These are phyloP conservation scores for Podospora pseudoanserina DNA, from an alignment of 495 filamentous ascomycete species.

Conservation along the genomic window DNA sequence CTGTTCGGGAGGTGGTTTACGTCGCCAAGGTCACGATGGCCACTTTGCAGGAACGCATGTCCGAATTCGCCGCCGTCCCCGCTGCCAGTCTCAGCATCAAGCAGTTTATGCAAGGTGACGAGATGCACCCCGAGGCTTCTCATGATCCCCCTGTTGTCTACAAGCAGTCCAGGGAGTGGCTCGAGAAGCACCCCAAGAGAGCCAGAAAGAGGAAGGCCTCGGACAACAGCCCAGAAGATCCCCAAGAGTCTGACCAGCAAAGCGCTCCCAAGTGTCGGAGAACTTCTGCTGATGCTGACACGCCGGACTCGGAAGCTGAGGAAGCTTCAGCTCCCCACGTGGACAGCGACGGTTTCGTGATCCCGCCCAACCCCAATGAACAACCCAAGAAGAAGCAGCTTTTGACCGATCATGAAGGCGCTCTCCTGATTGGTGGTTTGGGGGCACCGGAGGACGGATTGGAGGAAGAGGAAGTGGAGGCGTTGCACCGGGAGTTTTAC, in stretches of 20 bases:
- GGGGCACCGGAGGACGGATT: slow-evolving; percentile 9
- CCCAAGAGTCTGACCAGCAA: slow-evolving; percentile 26
- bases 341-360: slow-evolving; percentile 33
- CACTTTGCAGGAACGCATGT: slow-evolving; percentile 82
- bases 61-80: slow-evolving; percentile 81
- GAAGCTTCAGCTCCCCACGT: slow-evolving; percentile 10
- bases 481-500: slow-evolving; percentile 34
- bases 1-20: slow-evolving; percentile 88
- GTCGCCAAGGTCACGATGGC: slow-evolving; percentile 90
- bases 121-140: slow-evolving; percentile 40
- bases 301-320: not conserved
- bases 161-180: slow-evolving; percentile 52
- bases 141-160: slow-evolving; percentile 83
- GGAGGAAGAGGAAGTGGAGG: slow-evolving; percentile 20
- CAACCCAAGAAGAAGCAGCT: not conserved
- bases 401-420: slow-evolving; percentile 8
- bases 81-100: slow-evolving; percentile 77
- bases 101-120: slow-evolving; percentile 70
- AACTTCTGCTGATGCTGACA: slow-evolving; percentile 8
- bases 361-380: slow-evolving; percentile 18
- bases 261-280: slow-evolving; percentile 17
- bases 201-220: slow-evolving; percentile 38
- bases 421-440: slow-evolving; percentile 17
- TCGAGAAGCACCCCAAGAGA: slow-evolving; percentile 47
- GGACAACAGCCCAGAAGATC: slow-evolving; percentile 24